phyloP scores from a whole-genome alignment of 208 protist species.

The Trypanosoma mega region DNA sequence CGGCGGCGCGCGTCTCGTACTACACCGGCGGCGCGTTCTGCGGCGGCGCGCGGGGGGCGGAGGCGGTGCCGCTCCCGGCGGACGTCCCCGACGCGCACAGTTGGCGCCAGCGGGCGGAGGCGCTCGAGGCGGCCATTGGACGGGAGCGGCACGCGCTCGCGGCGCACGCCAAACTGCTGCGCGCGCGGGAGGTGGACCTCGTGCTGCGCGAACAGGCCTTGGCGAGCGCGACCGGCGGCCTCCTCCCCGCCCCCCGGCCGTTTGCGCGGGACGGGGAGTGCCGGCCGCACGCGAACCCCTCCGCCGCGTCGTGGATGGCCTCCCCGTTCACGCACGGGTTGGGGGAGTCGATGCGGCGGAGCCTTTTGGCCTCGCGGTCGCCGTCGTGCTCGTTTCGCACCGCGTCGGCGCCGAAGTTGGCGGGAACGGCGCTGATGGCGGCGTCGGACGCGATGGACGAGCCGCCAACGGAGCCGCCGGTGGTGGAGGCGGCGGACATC shows the following conservation, averaged over 20 bases:
- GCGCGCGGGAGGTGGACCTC: slow-evolving; percentile 41
- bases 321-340: neutral
- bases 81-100: neutral
- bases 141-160: slow-evolving; percentile 13
- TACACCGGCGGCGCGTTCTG: slow-evolving; percentile 10
- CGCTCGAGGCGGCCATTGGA: slow-evolving; percentile 20
- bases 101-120: slow-evolving; percentile 19
- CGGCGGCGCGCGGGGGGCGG: neutral
- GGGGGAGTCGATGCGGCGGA: too few species aligned
- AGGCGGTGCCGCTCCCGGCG: neutral
- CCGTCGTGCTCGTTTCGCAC: too few species aligned
- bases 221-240: slow-evolving; percentile 7
- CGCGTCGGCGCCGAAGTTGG: neutral
- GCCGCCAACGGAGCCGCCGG: neutral
- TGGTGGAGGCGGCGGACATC: slow-evolving; percentile 29
- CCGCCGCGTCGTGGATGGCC: neutral
- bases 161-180: slow-evolving; percentile 28
- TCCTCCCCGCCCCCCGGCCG: slow-evolving; percentile 11
- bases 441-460: neutral
- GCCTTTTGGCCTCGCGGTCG: too few species aligned
- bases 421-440: neutral
- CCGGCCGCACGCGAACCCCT: neutral
- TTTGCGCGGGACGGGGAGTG: neutral
- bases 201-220: slow-evolving; percentile 31
- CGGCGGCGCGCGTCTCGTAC: slow-evolving; percentile 24